Evolutionary conservation across 345 rosid species (phyloP).

Genomic region (Ceriops tagal): DNA sequence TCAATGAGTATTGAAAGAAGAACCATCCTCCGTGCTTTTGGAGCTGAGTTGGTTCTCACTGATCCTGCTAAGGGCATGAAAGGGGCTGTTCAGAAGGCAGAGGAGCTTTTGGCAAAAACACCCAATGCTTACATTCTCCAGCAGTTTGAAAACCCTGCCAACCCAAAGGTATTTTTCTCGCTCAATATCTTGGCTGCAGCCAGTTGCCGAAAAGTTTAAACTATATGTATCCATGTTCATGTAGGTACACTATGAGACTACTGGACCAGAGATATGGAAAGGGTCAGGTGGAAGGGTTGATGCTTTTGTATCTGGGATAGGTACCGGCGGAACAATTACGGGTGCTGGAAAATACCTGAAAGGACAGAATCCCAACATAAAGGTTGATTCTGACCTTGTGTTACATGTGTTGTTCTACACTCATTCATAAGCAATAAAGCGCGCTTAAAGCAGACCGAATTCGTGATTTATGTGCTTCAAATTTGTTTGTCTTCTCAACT

Average conservation of each 20-base stretch:
- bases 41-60: constrained; percentile 79
- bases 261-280: constrained; percentile 95
- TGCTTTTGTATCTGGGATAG: constrained; percentile 86
- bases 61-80: constrained; percentile 91
- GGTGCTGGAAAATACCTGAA: constrained; percentile 83
- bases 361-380: constrained; percentile 68
- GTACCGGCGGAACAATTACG: constrained; percentile 93
- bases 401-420: not conserved
- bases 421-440: not conserved
- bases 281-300: constrained; percentile 76
- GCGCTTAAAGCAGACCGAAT: not conserved
- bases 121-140: constrained; percentile 84
- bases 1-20: constrained; percentile 92
- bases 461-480: not conserved
- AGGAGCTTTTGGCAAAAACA: constrained; percentile 71
- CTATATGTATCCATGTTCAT: constrained; percentile 2
- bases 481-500: constrained; percentile 1
- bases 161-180: constrained; percentile 64
- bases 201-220: not conserved
- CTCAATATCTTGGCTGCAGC: not conserved
- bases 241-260: constrained; percentile 84
- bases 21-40: constrained; percentile 88
- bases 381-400: constrained; percentile 34
- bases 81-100: constrained; percentile 91
- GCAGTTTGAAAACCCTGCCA: constrained; percentile 88